phyloP scores from a whole-genome alignment of 75 land plant species.

The Selaginella tamariscina region DNA sequence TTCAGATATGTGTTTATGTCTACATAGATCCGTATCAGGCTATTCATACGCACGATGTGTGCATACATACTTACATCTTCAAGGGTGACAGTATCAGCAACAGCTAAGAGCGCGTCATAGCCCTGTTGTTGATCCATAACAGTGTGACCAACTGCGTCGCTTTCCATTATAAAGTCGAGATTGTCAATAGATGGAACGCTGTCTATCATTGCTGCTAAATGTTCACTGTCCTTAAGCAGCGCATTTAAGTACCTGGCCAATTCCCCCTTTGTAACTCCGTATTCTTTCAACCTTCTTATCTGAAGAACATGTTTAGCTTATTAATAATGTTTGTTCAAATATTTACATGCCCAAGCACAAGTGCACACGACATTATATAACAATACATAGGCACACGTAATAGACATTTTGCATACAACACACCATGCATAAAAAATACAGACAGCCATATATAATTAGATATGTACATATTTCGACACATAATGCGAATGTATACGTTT shows the following conservation, averaged over 20 bases:
- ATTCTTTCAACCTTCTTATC: conserved; percentile 94
- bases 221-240: conserved; percentile 89
- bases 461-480: too few species aligned
- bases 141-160: conserved; percentile 91
- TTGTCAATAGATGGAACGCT: conserved; percentile 94
- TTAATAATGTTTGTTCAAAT: not conserved
- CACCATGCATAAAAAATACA: too few species aligned
- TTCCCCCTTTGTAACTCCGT: conserved; percentile 95
- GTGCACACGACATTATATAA: too few species aligned
- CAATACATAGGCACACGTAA: too few species aligned
- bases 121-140: conserved; percentile 98
- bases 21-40: too few species aligned
- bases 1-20: too few species aligned
- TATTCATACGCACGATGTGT: too few species aligned
- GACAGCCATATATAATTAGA: too few species aligned
- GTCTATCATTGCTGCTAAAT: conserved; percentile 94
- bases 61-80: conserved; percentile 82
- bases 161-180: conserved; percentile 96
- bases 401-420: too few species aligned
- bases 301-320: conserved; percentile 23
- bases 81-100: conserved; percentile 82
- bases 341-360: not conserved
- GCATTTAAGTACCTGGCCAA: conserved; percentile 87
- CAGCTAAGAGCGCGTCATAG: conserved; percentile 75
- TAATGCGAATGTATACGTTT: too few species aligned